These are phyloP conservation scores for Ganoderma lingzhi DNA, from an alignment of 1,284 basidiomycete genomes.

Conservation along the genomic window DNA sequence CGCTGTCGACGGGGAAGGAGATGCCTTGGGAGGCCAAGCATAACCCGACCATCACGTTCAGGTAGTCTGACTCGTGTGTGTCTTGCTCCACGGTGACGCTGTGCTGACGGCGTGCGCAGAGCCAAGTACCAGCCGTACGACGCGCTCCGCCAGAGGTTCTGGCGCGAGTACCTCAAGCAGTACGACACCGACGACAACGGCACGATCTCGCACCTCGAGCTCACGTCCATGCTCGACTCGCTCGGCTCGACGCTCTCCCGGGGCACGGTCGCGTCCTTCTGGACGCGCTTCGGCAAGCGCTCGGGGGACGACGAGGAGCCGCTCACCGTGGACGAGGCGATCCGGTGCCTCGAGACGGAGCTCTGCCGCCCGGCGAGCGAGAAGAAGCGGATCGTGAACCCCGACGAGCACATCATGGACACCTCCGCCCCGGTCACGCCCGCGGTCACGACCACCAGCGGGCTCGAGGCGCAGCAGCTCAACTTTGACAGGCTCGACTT, in stretches of 20 bases:
- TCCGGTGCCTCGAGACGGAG: slow-evolving; percentile 84
- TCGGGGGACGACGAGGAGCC: slow-evolving; percentile 76
- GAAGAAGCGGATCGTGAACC: slow-evolving; percentile 66
- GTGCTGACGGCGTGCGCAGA: slow-evolving; percentile 44
- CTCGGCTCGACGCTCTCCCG: slow-evolving; percentile 91
- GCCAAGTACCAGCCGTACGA: slow-evolving; percentile 97
- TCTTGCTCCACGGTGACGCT: slow-evolving; percentile 23
- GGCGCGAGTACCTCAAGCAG: slow-evolving; percentile 89
- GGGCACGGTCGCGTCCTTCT: slow-evolving; percentile 86
- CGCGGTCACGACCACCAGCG: slow-evolving; percentile 42
- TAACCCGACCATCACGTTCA: slow-evolving; percentile 65
- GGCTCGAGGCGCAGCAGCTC: slow-evolving; percentile 44
- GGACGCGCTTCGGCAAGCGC: slow-evolving; percentile 73
- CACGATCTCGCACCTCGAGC: slow-evolving; percentile 85
- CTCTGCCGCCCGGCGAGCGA: slow-evolving; percentile 76
- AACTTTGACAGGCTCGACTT: slow-evolving; percentile 70
- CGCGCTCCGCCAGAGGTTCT: slow-evolving; percentile 90
- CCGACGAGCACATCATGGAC: slow-evolving; percentile 45
- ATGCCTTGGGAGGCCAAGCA: slow-evolving; percentile 71
- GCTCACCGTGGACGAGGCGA: slow-evolving; percentile 81
- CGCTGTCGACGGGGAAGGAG: slow-evolving; percentile 61
- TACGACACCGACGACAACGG: slow-evolving; percentile 91
- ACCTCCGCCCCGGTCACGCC: slow-evolving; percentile 58
- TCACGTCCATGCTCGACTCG: slow-evolving; percentile 97
- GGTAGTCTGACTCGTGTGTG: slow-evolving; percentile 50